phyloP scores from a whole-genome alignment of 306 rosid genomes.

The Cucumis hystrix region DNA sequence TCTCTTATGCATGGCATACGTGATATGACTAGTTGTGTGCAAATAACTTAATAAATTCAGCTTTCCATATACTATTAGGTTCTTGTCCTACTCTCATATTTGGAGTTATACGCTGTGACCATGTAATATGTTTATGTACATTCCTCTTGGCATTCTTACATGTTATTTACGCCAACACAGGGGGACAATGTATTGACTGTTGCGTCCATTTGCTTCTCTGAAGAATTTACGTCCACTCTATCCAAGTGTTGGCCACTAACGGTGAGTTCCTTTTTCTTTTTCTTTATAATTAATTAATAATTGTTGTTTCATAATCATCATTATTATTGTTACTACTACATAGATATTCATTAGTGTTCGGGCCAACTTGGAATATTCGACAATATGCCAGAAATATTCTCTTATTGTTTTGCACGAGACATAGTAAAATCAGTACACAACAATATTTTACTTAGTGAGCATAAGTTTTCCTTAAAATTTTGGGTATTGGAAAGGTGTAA shows the following conservation, averaged over 20 bases:
- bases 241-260: constrained; percentile 50
- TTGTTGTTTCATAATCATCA: background rate
- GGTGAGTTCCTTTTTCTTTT: constrained; percentile 27
- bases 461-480: background rate
- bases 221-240: constrained; percentile 46
- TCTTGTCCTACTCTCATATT: background rate
- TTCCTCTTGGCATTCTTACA: background rate
- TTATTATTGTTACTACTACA: too few relatives aligned
- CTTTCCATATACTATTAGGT: background rate
- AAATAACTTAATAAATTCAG: background rate
- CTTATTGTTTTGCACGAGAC: background rate
- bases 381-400: background rate
- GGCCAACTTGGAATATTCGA: background rate
- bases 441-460: background rate
- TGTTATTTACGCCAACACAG: constrained; percentile 23
- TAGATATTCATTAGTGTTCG: background rate
- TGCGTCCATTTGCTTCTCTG: constrained; percentile 62
- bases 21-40: background rate
- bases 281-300: too few relatives aligned
- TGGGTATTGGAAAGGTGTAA: background rate
- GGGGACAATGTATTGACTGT: constrained; percentile 57
- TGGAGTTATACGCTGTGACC: background rate
- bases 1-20: background rate
- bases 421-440: background rate
- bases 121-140: background rate